Base-by-base conservation (phyloP, 371 early-diverging fungal species). In the Actinomortierella wolfii region DNA sequence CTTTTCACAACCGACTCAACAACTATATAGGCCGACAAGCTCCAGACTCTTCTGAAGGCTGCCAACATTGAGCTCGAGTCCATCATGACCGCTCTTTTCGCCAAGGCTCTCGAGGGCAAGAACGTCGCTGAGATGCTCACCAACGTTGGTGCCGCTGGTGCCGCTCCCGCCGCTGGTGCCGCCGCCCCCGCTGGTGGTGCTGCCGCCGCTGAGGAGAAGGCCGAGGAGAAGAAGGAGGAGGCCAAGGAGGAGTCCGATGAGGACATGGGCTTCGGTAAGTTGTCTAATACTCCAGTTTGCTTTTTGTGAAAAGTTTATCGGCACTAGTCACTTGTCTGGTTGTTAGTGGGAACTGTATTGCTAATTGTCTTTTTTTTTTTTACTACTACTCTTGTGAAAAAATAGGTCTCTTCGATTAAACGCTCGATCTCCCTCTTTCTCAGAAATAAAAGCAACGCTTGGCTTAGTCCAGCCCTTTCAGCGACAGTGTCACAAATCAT, bases 81-180 rank as follows among this genome's bases (percentile, higher is more conserved):
- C 68, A 93, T 97, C 89, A 97, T 95, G 95, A 90, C 93, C 79
- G 82, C 83, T 77, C 86, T 98, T 76, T 97, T 97, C 83, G 94
- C 98, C 84, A 97, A 97, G 93, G 97, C 97, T 62, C 90, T 98
- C 73, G 94, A 86, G 64, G 96, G 97, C 76, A 92, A 93, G 87
- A 90, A 96, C 83, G 79, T 98, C 67, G 85, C 81, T 78, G 92
- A 92, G 74, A 86, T 97, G 79, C 84, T 97, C 79, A 85, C 90
- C 82, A 95, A 93, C 89, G 91, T 95, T 71, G 97, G 96, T 79
- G 81, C 91, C 68, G 92, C 89, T 80, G 90, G 84, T 80, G 86
- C 84, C 69, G 89, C 85, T 68, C 85, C 87, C 59, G 88, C 82
- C 64, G 90, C 71, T 57, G 89, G 73, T 74, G 83, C 76, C 56